phyloP scores from a whole-genome alignment of 2,329 filamentous ascomycete species.

The Ophiosphaerella korrae region DNA sequence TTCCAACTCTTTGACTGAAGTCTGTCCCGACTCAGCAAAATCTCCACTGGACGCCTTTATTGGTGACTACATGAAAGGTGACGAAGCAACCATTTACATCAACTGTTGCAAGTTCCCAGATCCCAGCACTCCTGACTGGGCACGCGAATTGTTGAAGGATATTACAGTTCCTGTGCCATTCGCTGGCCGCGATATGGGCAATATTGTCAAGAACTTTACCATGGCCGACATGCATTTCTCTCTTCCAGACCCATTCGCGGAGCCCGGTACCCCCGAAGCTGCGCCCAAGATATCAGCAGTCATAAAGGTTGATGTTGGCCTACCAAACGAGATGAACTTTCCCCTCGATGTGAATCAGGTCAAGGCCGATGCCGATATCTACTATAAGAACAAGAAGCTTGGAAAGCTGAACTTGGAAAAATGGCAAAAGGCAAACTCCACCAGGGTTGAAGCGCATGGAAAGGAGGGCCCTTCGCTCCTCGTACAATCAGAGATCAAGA shows the following conservation, averaged over 20 bases:
- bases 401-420: constrained; percentile 78
- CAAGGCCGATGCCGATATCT: constrained; percentile 78
- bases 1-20: constrained; percentile 71
- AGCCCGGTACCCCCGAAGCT: constrained; percentile 72
- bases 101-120: constrained; percentile 73
- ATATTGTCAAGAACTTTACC: constrained; percentile 85
- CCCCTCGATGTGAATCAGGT: constrained; percentile 78
- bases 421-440: constrained; percentile 86
- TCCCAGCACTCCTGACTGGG: constrained; percentile 77
- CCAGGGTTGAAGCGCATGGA: constrained; percentile 63
- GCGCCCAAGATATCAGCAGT: constrained; percentile 82
- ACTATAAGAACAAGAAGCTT: constrained; percentile 76
- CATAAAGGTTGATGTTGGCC: constrained; percentile 75
- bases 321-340: constrained; percentile 89
- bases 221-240: constrained; percentile 84
- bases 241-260: constrained; percentile 78
- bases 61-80: constrained; percentile 78
- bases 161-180: constrained; percentile 85
- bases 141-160: constrained; percentile 77
- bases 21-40: constrained; percentile 75
- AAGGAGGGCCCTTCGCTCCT: constrained; percentile 67
- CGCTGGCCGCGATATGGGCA: constrained; percentile 79
- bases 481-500: constrained; percentile 75
- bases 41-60: constrained; percentile 87
- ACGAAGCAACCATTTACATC: constrained; percentile 79